Base-by-base conservation (phyloP, 768 basidiomycete genomes). In the Hypholoma fasciculare region DNA sequence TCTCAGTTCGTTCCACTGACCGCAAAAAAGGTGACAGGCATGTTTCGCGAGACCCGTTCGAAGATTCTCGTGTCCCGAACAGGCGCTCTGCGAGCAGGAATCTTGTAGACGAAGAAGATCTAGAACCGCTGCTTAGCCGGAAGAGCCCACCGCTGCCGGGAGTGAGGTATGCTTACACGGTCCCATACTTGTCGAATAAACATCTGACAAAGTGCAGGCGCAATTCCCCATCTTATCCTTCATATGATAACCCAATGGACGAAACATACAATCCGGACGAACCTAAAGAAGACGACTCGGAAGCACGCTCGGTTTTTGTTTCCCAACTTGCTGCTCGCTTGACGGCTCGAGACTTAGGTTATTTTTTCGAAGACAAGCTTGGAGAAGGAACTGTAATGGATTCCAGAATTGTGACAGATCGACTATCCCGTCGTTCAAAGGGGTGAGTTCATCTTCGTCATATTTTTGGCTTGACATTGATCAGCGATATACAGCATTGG, bases 221-320 rank as follows among this genome's bases (percentile, higher is more conserved):
- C 55, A 79, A 81, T 37, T 90, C 91, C 16, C 89, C 90, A 19
- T 78, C 80, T 27, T 90, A 92, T 64, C 52, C 65, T 30, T 66
- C 67, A n/a, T 69, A 69, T 23, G 89, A 90, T 43, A 78, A 81
- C 17, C 82, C 83, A 26, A 74, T 75, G 27, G 82, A 87, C 37
- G 92, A 93, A 64, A 78, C 78, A 19, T 89, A 87, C 70, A 90
- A 89, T 63, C 87, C 88, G 30, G 93, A 96, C 64, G 94, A 98
- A 63, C 89, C 90, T 7, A 90, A 89, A 67, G 93, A 95, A 73
- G 94, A 98, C 71, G 96, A 98, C 70, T 95, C 94, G 56, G 97
- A 98, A 86, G 90, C 93, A 69, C 90, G 97, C 74, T 98, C 97
- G 67, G 94, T 98, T 65, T 98, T 98, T 76, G 94, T 97, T 71